These are phyloP conservation scores for Pseudogymnoascus sp. DNA, from an alignment of 2,329 filamentous ascomycete species.

Conservation along the genomic window DNA sequence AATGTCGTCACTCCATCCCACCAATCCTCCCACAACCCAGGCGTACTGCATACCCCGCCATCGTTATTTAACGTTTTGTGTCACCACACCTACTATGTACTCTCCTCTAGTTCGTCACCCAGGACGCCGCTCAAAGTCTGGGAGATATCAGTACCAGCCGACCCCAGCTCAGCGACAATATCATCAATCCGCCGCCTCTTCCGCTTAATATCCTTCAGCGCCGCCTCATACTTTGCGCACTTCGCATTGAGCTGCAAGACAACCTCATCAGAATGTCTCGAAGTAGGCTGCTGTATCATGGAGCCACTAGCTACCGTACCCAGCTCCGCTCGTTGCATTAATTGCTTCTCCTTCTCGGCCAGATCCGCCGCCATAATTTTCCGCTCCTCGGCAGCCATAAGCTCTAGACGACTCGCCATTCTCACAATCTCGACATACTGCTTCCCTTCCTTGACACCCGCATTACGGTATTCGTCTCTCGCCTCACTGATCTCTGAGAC, in stretches of 20 bases:
- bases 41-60: neutral
- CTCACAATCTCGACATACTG: conserved; percentile 29
- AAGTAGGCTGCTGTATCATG: neutral
- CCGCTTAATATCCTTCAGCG: neutral
- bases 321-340: neutral
- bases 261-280: neutral
- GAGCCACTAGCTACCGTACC: neutral
- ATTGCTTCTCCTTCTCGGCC: neutral
- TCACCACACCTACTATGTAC: conserved; percentile 1
- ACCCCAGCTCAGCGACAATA: neutral
- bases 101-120: neutral
- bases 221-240: neutral
- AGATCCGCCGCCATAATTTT: neutral
- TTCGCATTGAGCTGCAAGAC: neutral
- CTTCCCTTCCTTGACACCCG: conserved; percentile 25
- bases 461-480: conserved; percentile 35
- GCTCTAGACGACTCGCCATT: conserved; percentile 25
- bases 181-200: conserved; percentile 1
- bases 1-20: neutral
- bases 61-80: conserved; percentile 1
- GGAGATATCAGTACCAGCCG: neutral
- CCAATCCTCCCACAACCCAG: neutral
- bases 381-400: conserved; percentile 50
- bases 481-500: conserved; percentile 40
- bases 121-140: neutral